phyloP scores from a whole-genome alignment of 2,329 filamentous ascomycete species.

The Teratosphaeria destructans region DNA sequence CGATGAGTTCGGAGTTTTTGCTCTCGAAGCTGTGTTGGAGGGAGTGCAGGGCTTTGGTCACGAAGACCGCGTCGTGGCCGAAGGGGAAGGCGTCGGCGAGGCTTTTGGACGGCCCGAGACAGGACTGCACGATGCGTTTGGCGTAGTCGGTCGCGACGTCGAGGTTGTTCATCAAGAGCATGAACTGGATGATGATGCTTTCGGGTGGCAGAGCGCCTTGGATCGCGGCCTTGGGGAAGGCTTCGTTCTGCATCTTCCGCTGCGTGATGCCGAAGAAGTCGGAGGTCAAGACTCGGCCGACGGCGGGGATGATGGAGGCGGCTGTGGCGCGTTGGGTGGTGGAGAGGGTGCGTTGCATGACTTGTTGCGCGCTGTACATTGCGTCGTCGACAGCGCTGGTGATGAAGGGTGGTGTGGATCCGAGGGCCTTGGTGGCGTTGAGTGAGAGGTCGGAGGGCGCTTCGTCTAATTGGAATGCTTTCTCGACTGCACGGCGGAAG shows the following conservation, averaged over 20 bases:
- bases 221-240: slow-evolving; percentile 69
- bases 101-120: slow-evolving; percentile 36
- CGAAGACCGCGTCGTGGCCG: slow-evolving; percentile 60
- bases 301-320: slow-evolving; percentile 63
- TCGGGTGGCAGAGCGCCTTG: slow-evolving; percentile 79
- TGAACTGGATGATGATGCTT: slow-evolving; percentile 76
- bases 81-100: slow-evolving; percentile 54
- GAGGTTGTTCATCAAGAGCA: slow-evolving; percentile 90
- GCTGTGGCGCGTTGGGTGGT: slow-evolving; percentile 76
- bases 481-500: slow-evolving; percentile 90
- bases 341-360: slow-evolving; percentile 74
- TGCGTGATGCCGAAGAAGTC: slow-evolving; percentile 98
- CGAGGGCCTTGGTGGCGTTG: slow-evolving; percentile 59
- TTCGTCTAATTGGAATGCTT: slow-evolving; percentile 94
- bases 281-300: slow-evolving; percentile 68
- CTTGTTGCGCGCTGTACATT: slow-evolving; percentile 96
- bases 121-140: slow-evolving; percentile 66
- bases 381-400: slow-evolving; percentile 95
- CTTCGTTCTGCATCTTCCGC: slow-evolving; percentile 93
- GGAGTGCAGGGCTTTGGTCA: slow-evolving; percentile 55
- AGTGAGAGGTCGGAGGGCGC: slow-evolving; percentile 69
- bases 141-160: slow-evolving; percentile 89
- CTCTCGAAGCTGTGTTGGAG: slow-evolving; percentile 62
- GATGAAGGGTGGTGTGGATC: slow-evolving; percentile 76
- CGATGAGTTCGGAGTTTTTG: slow-evolving; percentile 72